These are phyloP conservation scores for Colletotrichum trifolii DNA, from an alignment of 2,329 filamentous ascomycete genomes.

Conservation along the genomic window DNA sequence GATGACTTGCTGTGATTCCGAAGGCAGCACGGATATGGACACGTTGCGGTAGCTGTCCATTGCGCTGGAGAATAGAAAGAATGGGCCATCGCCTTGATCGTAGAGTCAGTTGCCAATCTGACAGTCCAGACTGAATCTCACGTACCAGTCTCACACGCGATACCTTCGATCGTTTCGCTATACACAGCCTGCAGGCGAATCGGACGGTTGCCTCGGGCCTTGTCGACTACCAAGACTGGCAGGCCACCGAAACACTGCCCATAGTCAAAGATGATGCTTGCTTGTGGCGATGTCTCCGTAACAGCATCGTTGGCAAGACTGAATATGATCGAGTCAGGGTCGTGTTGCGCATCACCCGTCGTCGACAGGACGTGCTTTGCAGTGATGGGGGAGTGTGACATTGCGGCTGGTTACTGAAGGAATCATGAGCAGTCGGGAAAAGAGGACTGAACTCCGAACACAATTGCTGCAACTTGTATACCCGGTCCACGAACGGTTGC, in stretches of 20 bases:
- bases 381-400: no score
- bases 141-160: slow-evolving; percentile 20
- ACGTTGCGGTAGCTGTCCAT: slow-evolving; percentile 31
- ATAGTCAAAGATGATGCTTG: slow-evolving; percentile 21
- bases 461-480: no score
- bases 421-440: no score
- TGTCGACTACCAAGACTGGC: neutral
- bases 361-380: neutral
- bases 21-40: neutral
- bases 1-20: slow-evolving; percentile 10
- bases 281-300: neutral
- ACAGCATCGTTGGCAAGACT: neutral
- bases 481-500: no score
- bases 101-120: neutral
- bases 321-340: slow-evolving; percentile 1
- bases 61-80: slow-evolving; percentile 32
- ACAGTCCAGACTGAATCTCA: neutral
- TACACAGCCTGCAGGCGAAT: slow-evolving; percentile 4
- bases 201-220: neutral
- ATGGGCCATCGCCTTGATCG: slow-evolving; percentile 16
- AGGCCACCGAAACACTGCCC: slow-evolving; percentile 21
- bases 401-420: no score
- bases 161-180: slow-evolving; percentile 21
- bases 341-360: neutral
- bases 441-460: no score